Conservation (phyloP, 192 early-diverging fungal species). For the Coemansia sp. region DNA sequence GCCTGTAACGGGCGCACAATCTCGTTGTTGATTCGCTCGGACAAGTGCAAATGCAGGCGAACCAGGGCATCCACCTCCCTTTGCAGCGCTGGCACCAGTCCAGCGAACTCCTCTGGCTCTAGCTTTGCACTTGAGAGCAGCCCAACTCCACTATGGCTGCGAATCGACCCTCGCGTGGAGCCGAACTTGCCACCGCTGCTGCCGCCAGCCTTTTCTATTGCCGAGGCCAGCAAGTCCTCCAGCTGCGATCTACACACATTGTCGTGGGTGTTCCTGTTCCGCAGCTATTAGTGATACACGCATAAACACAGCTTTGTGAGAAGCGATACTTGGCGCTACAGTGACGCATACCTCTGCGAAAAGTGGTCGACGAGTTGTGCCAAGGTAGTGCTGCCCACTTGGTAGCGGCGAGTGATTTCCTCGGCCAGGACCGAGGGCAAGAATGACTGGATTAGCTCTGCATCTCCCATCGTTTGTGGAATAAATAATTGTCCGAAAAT, state of each 20-base stretch:
- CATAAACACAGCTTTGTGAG: neutral
- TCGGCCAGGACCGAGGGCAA: slow-evolving; percentile 27
- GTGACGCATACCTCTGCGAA: slow-evolving; percentile 26
- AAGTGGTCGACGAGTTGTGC: slow-evolving; percentile 35
- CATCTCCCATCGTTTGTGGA: neutral
- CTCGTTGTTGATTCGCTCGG: slow-evolving; percentile 41
- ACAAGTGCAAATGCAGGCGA: slow-evolving; percentile 42
- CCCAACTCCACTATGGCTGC: slow-evolving; percentile 1
- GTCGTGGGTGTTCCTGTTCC: neutral
- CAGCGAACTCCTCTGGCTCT: slow-evolving; percentile 4
- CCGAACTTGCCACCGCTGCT: slow-evolving; percentile 8
- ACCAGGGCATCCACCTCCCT: slow-evolving; percentile 23
- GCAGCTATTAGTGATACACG: neutral
- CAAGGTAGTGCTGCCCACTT: slow-evolving; percentile 20
- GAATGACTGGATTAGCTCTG: slow-evolving; percentile 23
- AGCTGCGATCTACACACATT: slow-evolving; percentile 30
- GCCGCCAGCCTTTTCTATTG: slow-evolving; percentile 26
- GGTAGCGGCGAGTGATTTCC: slow-evolving; percentile 36
- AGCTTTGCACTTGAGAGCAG: neutral
- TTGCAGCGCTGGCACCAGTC: slow-evolving; percentile 22
- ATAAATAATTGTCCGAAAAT: neutral
- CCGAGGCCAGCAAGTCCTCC: slow-evolving; percentile 25
- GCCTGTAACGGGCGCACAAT: slow-evolving; percentile 26
- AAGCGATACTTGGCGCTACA: neutral
- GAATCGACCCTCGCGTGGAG: slow-evolving; percentile 12